A percentile compares a stretch with the other conserved stretches of the same genome.
Evolutionary conservation across 148 eudicot species (phyloP).

Genomic region (Amaranthus hypochondriacus): DNA sequence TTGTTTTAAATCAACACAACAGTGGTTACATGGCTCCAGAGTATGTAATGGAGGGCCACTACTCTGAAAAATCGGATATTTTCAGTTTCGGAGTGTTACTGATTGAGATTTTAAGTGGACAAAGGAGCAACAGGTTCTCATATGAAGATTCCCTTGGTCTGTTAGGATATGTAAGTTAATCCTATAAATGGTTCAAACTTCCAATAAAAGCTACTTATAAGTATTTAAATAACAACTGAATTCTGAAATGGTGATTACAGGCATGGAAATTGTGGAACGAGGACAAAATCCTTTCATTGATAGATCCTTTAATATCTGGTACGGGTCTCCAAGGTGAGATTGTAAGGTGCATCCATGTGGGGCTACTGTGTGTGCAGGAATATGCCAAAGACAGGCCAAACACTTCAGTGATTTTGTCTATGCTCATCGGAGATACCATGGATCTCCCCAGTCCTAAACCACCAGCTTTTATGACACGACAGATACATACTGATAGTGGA

Average conservation of each 20-base stretch:
- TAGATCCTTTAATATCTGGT: conserved; percentile 21
- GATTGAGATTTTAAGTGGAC: too few relatives aligned
- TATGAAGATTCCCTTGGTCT: too few relatives aligned
- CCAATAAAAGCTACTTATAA: too few relatives aligned
- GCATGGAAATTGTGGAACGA: conserved; percentile 51
- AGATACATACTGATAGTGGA: neutral
- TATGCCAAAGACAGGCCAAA: conserved; percentile 33
- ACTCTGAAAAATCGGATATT: too few relatives aligned
- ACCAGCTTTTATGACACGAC: conserved; percentile 29
- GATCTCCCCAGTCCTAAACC: conserved; percentile 28
- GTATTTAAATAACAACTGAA: neutral
- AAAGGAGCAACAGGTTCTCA: too few relatives aligned
- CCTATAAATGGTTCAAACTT: too few relatives aligned
- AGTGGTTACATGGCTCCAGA: too few relatives aligned
- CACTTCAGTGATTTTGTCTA: conserved; percentile 27
- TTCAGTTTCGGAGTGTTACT: too few relatives aligned
- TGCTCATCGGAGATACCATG: conserved; percentile 26
- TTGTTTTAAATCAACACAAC: neutral
- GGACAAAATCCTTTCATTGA: conserved; percentile 14
- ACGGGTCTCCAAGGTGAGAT: conserved; percentile 16
- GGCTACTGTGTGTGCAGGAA: conserved; percentile 46
- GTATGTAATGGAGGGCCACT: too few relatives aligned
- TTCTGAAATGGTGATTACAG: conserved; percentile 18
- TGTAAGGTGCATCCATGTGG: conserved; percentile 34
- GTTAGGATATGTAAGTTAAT: neutral